Conservation (phyloP, 345 rosid genomes). For the Stellera chamaejasme region DNA sequence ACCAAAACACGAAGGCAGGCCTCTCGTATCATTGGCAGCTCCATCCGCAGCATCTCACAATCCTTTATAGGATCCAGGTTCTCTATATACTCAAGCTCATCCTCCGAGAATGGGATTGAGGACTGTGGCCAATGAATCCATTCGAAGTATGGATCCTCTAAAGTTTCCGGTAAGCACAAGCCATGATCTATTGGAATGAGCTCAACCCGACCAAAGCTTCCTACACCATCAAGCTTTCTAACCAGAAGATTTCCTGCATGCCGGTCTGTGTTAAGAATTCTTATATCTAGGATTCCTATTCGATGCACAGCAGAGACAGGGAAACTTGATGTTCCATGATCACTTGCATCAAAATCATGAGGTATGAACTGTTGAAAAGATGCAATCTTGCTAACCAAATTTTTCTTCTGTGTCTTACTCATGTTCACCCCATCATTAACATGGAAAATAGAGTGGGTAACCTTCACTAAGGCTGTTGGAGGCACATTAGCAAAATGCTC, state of each 20-base stretch:
- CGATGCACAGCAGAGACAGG: conserved; percentile 89
- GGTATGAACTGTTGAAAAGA: conserved; percentile 88
- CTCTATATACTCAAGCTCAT: conserved; percentile 76
- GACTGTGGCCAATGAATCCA: conserved; percentile 99
- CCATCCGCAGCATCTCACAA: conserved; percentile 66
- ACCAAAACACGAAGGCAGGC: conserved; percentile 78
- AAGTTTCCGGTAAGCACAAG: conserved; percentile 87
- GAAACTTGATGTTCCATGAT: conserved; percentile 95
- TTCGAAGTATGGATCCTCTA: conserved; percentile 99
- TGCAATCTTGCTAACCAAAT: conserved; percentile 86
- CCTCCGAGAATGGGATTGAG: conserved; percentile 94
- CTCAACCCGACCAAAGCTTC: conserved; percentile 75
- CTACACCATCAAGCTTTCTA: conserved; percentile 62
- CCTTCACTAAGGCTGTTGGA: conserved; percentile 91
- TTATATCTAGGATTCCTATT: conserved; percentile 82
- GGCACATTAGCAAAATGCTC: conserved; percentile 86
- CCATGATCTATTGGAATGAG: conserved; percentile 98
- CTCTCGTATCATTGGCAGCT: conserved; percentile 94
- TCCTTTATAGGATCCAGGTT: conserved; percentile 58
- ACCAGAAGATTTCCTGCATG: conserved; percentile 96
- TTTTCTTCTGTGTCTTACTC: conserved; percentile 50
- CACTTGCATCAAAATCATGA: conserved; percentile 96
- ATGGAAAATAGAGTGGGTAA: conserved; percentile 86
- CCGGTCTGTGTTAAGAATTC: conserved; percentile 93
- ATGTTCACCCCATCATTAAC: conserved; percentile 76